Conservation (phyloP, 352 stramenopile genomes). For the Globisporangium middletonii region DNA sequence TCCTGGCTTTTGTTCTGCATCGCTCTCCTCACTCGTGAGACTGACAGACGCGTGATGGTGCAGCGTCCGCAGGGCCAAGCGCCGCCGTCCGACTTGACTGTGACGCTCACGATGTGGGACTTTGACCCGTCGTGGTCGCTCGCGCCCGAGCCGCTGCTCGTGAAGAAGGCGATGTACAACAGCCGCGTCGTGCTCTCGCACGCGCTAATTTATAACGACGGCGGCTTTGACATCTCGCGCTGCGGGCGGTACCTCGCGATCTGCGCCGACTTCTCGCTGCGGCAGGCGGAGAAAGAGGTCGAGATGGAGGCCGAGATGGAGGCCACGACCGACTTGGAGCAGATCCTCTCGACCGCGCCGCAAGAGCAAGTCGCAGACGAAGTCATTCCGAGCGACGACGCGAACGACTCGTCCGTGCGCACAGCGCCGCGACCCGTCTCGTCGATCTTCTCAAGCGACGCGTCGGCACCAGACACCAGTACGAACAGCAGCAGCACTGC, state of each 20-base stretch:
- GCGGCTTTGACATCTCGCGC: slow-evolving; percentile 95
- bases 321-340: slow-evolving; percentile 63
- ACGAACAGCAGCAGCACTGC: slow-evolving; percentile 1
- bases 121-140: slow-evolving; percentile 87
- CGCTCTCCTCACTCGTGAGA: neutral
- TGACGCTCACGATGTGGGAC: slow-evolving; percentile 94
- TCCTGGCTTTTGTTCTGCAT: slow-evolving; percentile 1
- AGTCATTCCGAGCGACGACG: slow-evolving; percentile 49
- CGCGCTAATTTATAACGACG: slow-evolving; percentile 97
- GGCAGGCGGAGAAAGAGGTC: slow-evolving; percentile 84
- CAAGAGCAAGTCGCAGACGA: slow-evolving; percentile 52
- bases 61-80: slow-evolving; percentile 73
- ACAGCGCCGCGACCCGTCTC: slow-evolving; percentile 26
- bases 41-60: neutral
- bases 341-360: slow-evolving; percentile 58
- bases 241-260: slow-evolving; percentile 93
- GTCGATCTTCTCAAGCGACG: neutral
- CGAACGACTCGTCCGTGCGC: slow-evolving; percentile 51
- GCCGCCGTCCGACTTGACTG: slow-evolving; percentile 84
- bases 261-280: slow-evolving; percentile 92
- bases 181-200: slow-evolving; percentile 83
- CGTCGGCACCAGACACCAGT: neutral
- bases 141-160: slow-evolving; percentile 58
- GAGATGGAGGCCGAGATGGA: slow-evolving; percentile 78
- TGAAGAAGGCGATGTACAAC: slow-evolving; percentile 83